Evolutionary conservation across 2,329 filamentous ascomycete genomes (phyloP).

Genomic region (Fusarium pseudograminearum): DNA sequence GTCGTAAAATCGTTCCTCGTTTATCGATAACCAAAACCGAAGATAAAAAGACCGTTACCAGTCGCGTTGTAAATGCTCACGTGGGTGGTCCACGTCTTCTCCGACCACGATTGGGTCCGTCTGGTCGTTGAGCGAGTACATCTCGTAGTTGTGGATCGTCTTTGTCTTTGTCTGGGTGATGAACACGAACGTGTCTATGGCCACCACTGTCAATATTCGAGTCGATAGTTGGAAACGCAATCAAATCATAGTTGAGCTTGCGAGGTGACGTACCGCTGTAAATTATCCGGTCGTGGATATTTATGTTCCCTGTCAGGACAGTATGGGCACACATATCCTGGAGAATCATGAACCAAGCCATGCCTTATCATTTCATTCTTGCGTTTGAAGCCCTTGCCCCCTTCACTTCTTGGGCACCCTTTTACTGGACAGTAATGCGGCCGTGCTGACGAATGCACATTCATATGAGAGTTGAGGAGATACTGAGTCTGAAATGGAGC

Average conservation of each 20-base stretch:
- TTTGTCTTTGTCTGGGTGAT: constrained; percentile 90
- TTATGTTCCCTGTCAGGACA: constrained; percentile 94
- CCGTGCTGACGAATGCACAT: constrained; percentile 74
- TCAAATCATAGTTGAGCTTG: background rate
- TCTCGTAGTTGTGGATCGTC: constrained; percentile 85
- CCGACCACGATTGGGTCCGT: constrained; percentile 84
- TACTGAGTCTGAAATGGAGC: constrained; percentile 81
- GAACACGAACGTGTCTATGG: constrained; percentile 86
- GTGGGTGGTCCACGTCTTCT: constrained; percentile 70
- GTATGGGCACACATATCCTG: constrained; percentile 96
- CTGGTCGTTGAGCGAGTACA: constrained; percentile 85
- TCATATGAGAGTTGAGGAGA: constrained; percentile 82
- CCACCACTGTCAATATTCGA: constrained; percentile 18
- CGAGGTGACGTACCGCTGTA: constrained; percentile 76
- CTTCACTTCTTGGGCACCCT: constrained; percentile 71
- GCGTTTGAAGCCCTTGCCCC: constrained; percentile 76
- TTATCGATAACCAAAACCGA: background rate
- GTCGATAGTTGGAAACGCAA: background rate
- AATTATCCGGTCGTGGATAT: constrained; percentile 94
- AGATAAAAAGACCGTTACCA: background rate
- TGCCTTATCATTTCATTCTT: constrained; percentile 81
- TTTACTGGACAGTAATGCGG: constrained; percentile 75
- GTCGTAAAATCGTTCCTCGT: constrained; percentile 25
- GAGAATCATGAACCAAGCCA: constrained; percentile 91
- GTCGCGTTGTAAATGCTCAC: constrained; percentile 28